Evolutionary conservation across 805 yeast species (phyloP), one percentile per base, ranked within the genome.

Genomic region (Hanseniaspora guilliermondii): DNA sequence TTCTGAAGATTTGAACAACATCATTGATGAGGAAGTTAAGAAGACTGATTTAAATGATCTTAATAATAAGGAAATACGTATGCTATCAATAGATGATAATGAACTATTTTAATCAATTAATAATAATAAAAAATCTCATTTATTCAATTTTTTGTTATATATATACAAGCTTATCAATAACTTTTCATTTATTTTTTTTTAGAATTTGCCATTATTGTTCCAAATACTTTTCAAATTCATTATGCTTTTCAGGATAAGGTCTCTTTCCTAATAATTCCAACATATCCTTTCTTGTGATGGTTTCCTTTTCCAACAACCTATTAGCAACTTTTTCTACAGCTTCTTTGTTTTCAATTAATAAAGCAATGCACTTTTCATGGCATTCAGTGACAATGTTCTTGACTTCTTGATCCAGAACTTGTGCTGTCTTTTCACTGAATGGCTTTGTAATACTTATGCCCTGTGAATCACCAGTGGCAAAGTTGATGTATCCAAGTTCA

Each of bases 271-370:
- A 70, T 53, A 93, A 66, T 53, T 85, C 75, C 56, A 89, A 81
- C 94, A 93, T 87, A 65, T 93, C 98, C 61, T 87, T 94, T 67
- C 98, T 79, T 4, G 96, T 87, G 27, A 93, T 76, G 16, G 87
- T 95, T 68, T 93, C 99, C 67, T 91, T 88, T 54, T 75, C 70
- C 63, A 91, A 76, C 58, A 93, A 73, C 62, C 87, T 87, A 66
- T 89, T 83, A 0, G 98, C 98, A 40, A 94, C 89, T 58, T 78
- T 73, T 58, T 81, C 89, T 38, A 93, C 87, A 57, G 84, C 93
- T 5, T 73, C 76, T n/a, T 80, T 64, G 65, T 85, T 85, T 60
- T 84, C 85, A 17, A 68, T 73, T 62, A 93, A 72, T 47, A 93
- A 72, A n/a, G 70, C 65, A 40, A 72, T 76, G 70, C 98, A 93